These are phyloP conservation scores for Microcyclospora pomicola DNA, from an alignment of 2,329 filamentous ascomycete species.

Conservation along the genomic window DNA sequence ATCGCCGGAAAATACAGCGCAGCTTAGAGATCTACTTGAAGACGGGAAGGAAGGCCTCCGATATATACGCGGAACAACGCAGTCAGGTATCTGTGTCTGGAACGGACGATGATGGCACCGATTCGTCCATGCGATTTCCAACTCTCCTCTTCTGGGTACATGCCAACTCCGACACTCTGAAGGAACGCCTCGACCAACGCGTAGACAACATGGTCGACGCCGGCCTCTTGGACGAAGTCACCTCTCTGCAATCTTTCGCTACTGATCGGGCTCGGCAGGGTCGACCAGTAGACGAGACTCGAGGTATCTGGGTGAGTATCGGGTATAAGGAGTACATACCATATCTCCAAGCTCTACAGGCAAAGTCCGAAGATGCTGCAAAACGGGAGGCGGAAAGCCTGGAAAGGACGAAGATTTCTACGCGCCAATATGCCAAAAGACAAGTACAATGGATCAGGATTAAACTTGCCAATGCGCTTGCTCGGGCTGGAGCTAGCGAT, in stretches of 20 bases:
- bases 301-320: constrained; percentile 93
- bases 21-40: constrained; percentile 82
- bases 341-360: constrained; percentile 39
- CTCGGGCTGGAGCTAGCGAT: constrained; percentile 41
- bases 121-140: constrained; percentile 33
- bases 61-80: constrained; percentile 69
- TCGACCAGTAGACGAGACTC: constrained; percentile 51
- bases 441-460: constrained; percentile 79
- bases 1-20: constrained; percentile 74
- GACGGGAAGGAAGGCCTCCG: constrained; percentile 68
- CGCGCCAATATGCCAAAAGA: constrained; percentile 71
- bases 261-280: constrained; percentile 30
- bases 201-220: constrained; percentile 70
- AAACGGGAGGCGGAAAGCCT: constrained; percentile 46
- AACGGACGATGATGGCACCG: not conserved
- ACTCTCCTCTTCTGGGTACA: constrained; percentile 81
- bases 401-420: constrained; percentile 67
- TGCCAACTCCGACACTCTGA: constrained; percentile 53
- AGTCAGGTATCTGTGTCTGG: constrained; percentile 4
- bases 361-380: constrained; percentile 31
- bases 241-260: constrained; percentile 37
- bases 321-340: constrained; percentile 83
- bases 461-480: constrained; percentile 56
- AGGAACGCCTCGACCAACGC: constrained; percentile 56
- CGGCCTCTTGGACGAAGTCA: constrained; percentile 51